phyloP scores from a whole-genome alignment of 495 filamentous ascomycete genomes.

The Penicillium malachiteum region DNA sequence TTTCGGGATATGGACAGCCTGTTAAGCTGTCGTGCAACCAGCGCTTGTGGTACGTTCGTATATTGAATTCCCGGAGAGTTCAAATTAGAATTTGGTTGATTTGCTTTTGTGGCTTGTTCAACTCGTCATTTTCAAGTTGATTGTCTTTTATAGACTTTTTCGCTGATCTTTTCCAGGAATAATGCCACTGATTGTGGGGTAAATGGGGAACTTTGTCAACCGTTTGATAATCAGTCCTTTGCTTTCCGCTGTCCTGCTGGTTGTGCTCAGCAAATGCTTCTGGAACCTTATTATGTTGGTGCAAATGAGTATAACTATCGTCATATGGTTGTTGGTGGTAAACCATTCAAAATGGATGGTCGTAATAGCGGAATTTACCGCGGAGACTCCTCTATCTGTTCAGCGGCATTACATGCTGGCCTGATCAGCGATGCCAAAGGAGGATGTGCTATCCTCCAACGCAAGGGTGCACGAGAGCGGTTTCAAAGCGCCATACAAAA shows the following conservation, averaged over 20 bases:
- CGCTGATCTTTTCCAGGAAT: slow-evolving; percentile 22
- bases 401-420: slow-evolving; percentile 71
- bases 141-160: too few species aligned
- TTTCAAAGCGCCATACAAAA: slow-evolving; percentile 54
- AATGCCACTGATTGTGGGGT: slow-evolving; percentile 63
- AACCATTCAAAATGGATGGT: slow-evolving; percentile 40
- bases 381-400: slow-evolving; percentile 76
- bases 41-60: slow-evolving; percentile 48
- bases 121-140: too few species aligned
- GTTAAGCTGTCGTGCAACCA: slow-evolving; percentile 50
- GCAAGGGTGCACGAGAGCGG: slow-evolving; percentile 57
- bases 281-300: slow-evolving; percentile 71
- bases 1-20: slow-evolving; percentile 62
- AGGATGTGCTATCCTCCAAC: slow-evolving; percentile 69
- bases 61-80: background rate
- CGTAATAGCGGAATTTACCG: slow-evolving; percentile 56
- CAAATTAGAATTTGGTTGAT: background rate
- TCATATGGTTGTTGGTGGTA: slow-evolving; percentile 68
- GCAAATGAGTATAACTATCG: slow-evolving; percentile 63
- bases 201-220: slow-evolving; percentile 68
- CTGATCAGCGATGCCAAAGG: slow-evolving; percentile 61
- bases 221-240: slow-evolving; percentile 64
- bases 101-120: background rate
- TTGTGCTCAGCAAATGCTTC: slow-evolving; percentile 59
- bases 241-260: slow-evolving; percentile 74